Base-by-base conservation (phyloP, 2,329 filamentous ascomycete genomes). In the Pyrenophora tritici-repentis region DNA sequence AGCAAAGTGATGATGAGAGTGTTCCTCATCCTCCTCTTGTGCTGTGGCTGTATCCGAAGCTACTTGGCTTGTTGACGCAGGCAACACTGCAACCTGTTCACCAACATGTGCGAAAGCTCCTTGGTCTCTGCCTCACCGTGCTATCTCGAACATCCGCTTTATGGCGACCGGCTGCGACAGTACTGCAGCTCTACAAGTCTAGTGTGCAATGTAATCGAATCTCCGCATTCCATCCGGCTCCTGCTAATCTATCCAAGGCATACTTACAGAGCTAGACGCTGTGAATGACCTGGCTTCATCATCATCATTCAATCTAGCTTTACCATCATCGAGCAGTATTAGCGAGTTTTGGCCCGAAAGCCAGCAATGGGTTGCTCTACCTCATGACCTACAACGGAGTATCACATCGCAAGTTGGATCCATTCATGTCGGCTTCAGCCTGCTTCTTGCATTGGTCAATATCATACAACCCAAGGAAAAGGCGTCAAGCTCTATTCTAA, bases 31-130 rank as follows among this genome's bases (percentile, higher is more conserved):
- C 78, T 4, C 81, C 79, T 5, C 73, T 86, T 18, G 76, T 81
- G 53, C 69, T 82, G 18, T 83, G 80, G 78, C 70, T 86, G 26
- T 68, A 82, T 33, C 76, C 82, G 13, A 80, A 78, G 43, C 65
- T 86, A 26, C 67, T 85, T 42, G 73, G 76, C 29, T 60, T 85
- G 33, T 70, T 79, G 38, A 73, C 74, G 36, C 68, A 71, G 42
- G 72, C 74, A 49, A 73, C 73, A 31, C 73, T 76, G 50, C 65
- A 74, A 20, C 55, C 60, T 16, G 62, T 83, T 8, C 74, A 75
- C 41, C 62, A 75, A 18, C 70, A 72, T 50, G 56, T 72, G 6
- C 55, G 59, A 12, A 56, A 64, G 13, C 56, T 79, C 34, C 62
- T 80, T n/a, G 53, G 56, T 18, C 66, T 67, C 2, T 72, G 73